Evolutionary conservation across 2,329 filamentous ascomycete species (phyloP).

Genomic region (Alternaria brassicicola): DNA sequence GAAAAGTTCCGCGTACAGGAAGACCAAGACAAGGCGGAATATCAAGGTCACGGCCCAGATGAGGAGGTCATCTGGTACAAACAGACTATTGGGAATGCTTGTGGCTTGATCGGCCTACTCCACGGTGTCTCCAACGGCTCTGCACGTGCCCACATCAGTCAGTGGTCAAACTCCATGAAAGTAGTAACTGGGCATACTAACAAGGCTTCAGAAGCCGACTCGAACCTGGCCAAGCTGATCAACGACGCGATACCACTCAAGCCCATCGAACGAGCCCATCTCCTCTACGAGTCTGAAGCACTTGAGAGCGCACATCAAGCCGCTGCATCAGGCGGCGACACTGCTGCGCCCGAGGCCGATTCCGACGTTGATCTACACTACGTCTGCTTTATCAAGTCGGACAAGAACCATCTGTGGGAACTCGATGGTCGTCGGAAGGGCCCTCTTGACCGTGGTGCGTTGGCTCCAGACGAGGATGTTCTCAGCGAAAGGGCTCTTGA

Average conservation of each 20-base stretch:
- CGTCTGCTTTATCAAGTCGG: constrained; percentile 86
- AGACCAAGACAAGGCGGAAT: constrained; percentile 68
- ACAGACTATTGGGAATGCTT: constrained; percentile 94
- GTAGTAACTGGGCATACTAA: constrained; percentile 19
- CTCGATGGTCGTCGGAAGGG: constrained; percentile 77
- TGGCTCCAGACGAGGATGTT: constrained; percentile 55
- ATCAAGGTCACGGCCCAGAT: constrained; percentile 67
- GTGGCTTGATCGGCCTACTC: constrained; percentile 87
- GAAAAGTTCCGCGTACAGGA: constrained; percentile 76
- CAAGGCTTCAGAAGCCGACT: constrained; percentile 50
- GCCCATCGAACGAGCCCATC: constrained; percentile 68
- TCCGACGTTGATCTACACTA: constrained; percentile 92
- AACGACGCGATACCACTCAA: constrained; percentile 71
- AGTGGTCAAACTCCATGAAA: constrained; percentile 8
- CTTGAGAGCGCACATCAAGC: constrained; percentile 79
- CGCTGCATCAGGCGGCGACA: constrained; percentile 79
- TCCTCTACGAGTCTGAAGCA: constrained; percentile 77
- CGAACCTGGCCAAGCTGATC: constrained; percentile 69
- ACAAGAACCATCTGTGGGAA: constrained; percentile 75
- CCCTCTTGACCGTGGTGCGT: constrained; percentile 66
- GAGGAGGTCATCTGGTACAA: constrained; percentile 93
- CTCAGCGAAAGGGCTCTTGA: constrained; percentile 74
- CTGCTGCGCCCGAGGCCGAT: constrained; percentile 75
- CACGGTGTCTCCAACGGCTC: constrained; percentile 84
- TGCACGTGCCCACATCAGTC: constrained; percentile 57